Conservation (phyloP, 2,329 filamentous ascomycete genomes). For the Chaetomiaceae sp. region DNA sequence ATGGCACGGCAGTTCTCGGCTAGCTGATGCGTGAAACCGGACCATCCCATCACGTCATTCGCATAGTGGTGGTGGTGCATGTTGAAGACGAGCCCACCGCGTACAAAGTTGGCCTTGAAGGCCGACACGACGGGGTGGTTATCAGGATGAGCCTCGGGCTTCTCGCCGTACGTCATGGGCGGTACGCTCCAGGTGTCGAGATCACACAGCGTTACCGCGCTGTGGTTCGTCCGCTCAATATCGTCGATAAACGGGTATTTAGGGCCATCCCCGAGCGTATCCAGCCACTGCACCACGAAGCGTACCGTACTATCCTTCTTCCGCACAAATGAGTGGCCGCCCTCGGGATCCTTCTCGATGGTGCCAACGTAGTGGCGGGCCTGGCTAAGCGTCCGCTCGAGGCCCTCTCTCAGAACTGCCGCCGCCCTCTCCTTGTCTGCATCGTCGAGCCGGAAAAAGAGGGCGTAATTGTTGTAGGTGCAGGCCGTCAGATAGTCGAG, state of each 20-base stretch:
- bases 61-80: conserved; percentile 41
- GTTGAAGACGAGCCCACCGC: conserved; percentile 38
- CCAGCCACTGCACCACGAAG: conserved; percentile 31
- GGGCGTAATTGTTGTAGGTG: conserved; percentile 38
- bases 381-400: conserved; percentile 37
- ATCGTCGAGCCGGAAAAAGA: conserved; percentile 35
- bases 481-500: conserved; percentile 34
- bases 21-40: conserved; percentile 36
- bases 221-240: conserved; percentile 35
- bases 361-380: conserved; percentile 35
- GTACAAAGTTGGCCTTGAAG: conserved; percentile 41
- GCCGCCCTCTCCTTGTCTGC: conserved; percentile 26
- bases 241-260: conserved; percentile 37
- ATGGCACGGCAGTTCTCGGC: conserved; percentile 40
- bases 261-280: conserved; percentile 21
- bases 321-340: conserved; percentile 31
- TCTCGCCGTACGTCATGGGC: conserved; percentile 39
- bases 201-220: conserved; percentile 31
- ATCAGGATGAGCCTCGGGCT: conserved; percentile 35
- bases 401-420: conserved; percentile 31
- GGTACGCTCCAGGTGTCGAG: conserved; percentile 33
- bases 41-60: conserved; percentile 41
- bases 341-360: conserved; percentile 37
- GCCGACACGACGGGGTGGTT: conserved; percentile 33
- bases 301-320: conserved; percentile 28